Conservation (phyloP, 805 yeast genomes). For the Candida ficus region DNA sequence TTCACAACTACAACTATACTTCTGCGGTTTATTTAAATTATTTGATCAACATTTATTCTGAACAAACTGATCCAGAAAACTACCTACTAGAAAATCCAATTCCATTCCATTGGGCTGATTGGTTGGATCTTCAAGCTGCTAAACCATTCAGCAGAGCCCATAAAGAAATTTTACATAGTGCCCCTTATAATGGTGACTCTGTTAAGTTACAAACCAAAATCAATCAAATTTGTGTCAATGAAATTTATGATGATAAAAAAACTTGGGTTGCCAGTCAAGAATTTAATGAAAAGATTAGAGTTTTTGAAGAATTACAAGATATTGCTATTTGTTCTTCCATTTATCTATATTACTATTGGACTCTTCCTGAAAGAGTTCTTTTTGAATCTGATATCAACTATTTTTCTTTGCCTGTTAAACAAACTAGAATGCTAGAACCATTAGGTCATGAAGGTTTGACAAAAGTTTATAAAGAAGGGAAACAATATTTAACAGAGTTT, state of each 20-base stretch:
- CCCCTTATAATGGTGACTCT: conserved; percentile 7
- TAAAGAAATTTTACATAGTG: conserved; percentile 9
- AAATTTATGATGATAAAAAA: conserved; percentile 18
- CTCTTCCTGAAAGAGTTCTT: conserved; percentile 25
- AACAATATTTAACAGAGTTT: too few relatives aligned
- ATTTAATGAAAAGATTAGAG: conserved; percentile 9
- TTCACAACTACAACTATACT: conserved; percentile 17
- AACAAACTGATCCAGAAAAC: conserved; percentile 15
- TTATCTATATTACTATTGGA: conserved; percentile 23
- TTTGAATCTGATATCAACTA: conserved; percentile 25
- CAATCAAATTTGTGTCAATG: conserved; percentile 18
- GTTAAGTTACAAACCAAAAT: conserved; percentile 4
- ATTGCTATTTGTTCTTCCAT: conserved; percentile 26
- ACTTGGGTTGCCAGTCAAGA: conserved; percentile 23
- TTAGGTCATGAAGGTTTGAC: too few relatives aligned
- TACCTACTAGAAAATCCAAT: conserved; percentile 11
- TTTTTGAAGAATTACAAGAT: conserved; percentile 24
- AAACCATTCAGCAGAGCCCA: conserved; percentile 26
- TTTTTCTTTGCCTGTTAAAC: conserved; percentile 19
- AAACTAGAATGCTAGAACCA: conserved; percentile 18
- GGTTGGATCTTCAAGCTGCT: conserved; percentile 26
- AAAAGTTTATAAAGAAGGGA: too few relatives aligned
- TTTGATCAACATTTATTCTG: conserved; percentile 8
- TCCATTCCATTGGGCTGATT: conserved; percentile 30
- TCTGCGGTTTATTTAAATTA: conserved; percentile 14